Base-by-base conservation (phyloP, 2,329 filamentous ascomycete genomes). In the Talaromyces sp. region DNA sequence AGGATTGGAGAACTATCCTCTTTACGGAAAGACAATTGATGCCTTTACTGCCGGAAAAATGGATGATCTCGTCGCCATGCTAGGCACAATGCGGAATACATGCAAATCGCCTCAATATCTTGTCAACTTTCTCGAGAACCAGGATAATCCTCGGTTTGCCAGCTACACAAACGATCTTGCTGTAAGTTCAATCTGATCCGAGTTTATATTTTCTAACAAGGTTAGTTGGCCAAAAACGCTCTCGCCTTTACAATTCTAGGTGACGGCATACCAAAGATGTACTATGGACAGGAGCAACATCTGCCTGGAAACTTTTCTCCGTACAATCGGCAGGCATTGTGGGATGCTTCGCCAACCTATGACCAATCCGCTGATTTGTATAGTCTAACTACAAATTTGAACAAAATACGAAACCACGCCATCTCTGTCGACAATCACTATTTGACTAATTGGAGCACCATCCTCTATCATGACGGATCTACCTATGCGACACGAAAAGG, bases 281-380 rank as follows among this genome's bases (percentile, higher is more conserved):
- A 87, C 71, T 80, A 86, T 64, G 85, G 85, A 29, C 83, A 84
- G 59, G 85, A 88, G 70, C 85, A 87, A 66, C 81, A 80, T 58
- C 84, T 80, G 67, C 66, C 74, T 2, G 79, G 79, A 24, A 79
- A 77, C 24, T 76, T 72, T 51, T 69, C 67, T 43, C 81, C 81
- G 4, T 75, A 78, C 0, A 75, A 73, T 43, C 80, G 83, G 35
- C 81, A 84, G 66, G 79, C 81, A 14, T 71, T 83, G 38, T 85
- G 83, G 83, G 70, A 75, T 27, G 80, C 78, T 41, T 52, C 48
- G 17, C 48, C 48, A 21, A 68, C 68, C n/a, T 85, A 79, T 70
- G 64, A 75, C 66, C 78, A 73, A 5, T 59, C 71, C 19, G 62
- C 75, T 7, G 73, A 77, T 19, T 72, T 83, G 19, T 84, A 83